Conservation (phyloP, 177 flowering plant genomes). For the Vitis hybrid region DNA sequence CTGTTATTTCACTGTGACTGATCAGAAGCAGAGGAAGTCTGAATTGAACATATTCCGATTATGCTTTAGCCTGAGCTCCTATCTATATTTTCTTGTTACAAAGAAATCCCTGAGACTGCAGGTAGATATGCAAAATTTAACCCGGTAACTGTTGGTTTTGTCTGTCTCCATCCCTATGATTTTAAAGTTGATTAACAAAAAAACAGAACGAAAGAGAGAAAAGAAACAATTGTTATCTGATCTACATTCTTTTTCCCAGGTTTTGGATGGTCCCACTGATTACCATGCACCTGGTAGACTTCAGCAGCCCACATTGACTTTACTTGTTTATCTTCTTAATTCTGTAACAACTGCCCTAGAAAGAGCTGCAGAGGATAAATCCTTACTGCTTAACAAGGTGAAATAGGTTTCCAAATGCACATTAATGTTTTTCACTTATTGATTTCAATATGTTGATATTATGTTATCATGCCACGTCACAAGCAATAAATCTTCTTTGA, state of each 20-base stretch:
- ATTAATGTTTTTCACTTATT: constrained; percentile 3
- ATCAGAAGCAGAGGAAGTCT: constrained; percentile 51
- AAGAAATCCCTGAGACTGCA: constrained; percentile 74
- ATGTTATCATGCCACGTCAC: background rate
- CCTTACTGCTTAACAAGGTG: constrained; percentile 77
- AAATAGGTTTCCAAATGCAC: background rate
- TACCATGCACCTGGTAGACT: constrained; percentile 32
- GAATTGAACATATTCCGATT: constrained; percentile 56
- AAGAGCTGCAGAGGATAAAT: constrained; percentile 86
- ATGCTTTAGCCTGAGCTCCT: constrained; percentile 78
- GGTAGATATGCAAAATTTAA: constrained; percentile 34
- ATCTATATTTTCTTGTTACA: constrained; percentile 78
- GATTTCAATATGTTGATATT: background rate
- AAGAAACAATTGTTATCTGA: background rate
- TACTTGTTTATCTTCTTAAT: constrained; percentile 54
- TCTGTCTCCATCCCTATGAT: background rate
- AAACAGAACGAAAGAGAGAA: background rate
- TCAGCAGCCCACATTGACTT: constrained; percentile 63
- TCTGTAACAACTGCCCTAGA: constrained; percentile 66
- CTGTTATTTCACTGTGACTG: constrained; percentile 5
- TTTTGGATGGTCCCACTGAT: constrained; percentile 44
- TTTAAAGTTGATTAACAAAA: too few species aligned
- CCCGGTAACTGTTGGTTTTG: background rate
- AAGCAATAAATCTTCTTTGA: background rate
- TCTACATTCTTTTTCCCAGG: constrained; percentile 33